Base-by-base conservation (phyloP, 2,329 filamentous ascomycete genomes). In the Aspergillaceae sp. region DNA sequence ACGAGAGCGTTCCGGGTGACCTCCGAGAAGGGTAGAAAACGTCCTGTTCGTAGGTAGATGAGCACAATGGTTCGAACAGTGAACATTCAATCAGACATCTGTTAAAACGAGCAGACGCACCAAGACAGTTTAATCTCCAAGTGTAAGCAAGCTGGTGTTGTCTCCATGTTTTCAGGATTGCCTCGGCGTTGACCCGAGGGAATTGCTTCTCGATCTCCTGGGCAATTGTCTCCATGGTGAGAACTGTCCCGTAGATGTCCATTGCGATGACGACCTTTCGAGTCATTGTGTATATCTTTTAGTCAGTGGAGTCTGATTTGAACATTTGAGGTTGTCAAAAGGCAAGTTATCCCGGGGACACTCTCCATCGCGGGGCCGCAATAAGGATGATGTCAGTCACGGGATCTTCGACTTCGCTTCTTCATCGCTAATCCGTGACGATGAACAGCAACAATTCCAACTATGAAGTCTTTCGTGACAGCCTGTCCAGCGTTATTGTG, bases 71-170 rank as follows among this genome's bases (percentile, higher is more conserved):
- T 44, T 46, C 45, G 28, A 41, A 42, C 26, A 19, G 19, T 19
- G 19, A 19, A 19, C 19, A 19, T 19, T 19, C 19, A 19, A 19
- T 19, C 19, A 19, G 19, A 19, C 19, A 19, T 2, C 19, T 26
- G 36, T 38, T 5, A 26, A 38, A 38, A 38, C 35, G 6, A 8
- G 37, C 32, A 9, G 40, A 64, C 69, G 50, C 68, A 84, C 85
- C 75, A 84, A 89, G 89, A 71, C 79, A 83, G 57, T 82, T 88
- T 52, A 84, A 66, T 43, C 85, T 73, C 83, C 83, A 89, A 35
- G 84, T 87, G 56, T 88, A 90, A 64, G 88, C 85, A 6, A 89
- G 70, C 63, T 89, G 85, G 57, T 83, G 83, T 29, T 76, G 74
- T 46, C 85, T 73, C 78, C 84, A 87, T 57, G 78, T 64, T 10